phyloP scores from a whole-genome alignment of 2,329 filamentous ascomycete genomes.

The Colletotrichum aenigma region DNA sequence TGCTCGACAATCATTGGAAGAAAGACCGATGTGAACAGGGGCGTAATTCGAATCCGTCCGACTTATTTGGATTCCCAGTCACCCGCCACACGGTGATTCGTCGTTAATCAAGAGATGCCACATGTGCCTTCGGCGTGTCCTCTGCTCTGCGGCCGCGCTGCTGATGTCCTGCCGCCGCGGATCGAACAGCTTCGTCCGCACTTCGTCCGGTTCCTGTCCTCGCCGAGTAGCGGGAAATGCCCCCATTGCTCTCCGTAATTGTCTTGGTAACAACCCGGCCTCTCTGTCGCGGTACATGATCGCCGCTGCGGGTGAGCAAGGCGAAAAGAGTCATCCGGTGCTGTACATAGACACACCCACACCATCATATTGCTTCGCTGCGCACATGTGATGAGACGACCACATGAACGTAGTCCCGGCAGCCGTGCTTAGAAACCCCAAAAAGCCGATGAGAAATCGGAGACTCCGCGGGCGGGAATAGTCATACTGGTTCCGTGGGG shows the following conservation, averaged over 20 bases:
- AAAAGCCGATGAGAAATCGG: conserved; percentile 2
- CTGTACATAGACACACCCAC: not conserved
- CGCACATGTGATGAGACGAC: not conserved
- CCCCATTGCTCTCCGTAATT: not conserved
- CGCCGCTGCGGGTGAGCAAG: conserved; percentile 11
- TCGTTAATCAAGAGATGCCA: not conserved
- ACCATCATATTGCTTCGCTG: not conserved
- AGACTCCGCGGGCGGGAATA: not conserved
- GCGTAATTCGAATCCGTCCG: not conserved
- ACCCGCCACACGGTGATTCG: not conserved
- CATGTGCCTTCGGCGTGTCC: not conserved
- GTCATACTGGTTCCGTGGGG: not conserved
- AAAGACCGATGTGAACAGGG: not conserved
- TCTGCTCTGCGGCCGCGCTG: not conserved
- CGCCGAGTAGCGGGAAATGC: not conserved
- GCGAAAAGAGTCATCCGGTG: conserved; percentile 7
- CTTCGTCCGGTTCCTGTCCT: not conserved
- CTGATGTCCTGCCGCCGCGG: not conserved
- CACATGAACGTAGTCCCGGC: not conserved
- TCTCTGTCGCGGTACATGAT: not conserved
- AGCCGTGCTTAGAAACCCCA: not conserved
- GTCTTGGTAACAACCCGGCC: not conserved
- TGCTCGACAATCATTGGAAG: not conserved
- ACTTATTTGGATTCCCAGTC: not conserved
- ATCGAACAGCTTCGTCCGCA: not conserved